Conservation (phyloP, 345 rosid species). For the Aquilaria malaccensis region DNA sequence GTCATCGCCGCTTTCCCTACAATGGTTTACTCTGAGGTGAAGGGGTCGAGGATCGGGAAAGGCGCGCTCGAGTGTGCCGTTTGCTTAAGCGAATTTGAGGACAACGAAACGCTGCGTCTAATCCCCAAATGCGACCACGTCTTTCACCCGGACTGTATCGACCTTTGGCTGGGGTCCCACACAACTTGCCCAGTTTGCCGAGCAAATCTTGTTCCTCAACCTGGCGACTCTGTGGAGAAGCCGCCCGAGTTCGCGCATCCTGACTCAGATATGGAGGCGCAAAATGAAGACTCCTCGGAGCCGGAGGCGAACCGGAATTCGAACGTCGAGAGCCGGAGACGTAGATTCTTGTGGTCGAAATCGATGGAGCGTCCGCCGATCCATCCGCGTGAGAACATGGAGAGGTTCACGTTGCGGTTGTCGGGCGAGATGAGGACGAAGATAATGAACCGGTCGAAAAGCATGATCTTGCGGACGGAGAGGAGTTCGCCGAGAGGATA, state of each 20-base stretch:
- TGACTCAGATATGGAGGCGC: conserved; percentile 34
- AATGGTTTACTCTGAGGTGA: conserved; percentile 60
- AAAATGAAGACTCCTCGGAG: conserved; percentile 13
- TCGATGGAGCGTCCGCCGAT: conserved; percentile 85
- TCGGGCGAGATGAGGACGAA: conserved; percentile 77
- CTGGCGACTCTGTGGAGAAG: too few relatives aligned
- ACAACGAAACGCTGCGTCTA: conserved; percentile 78
- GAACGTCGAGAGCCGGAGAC: conserved; percentile 32
- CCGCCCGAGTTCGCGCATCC: background rate
- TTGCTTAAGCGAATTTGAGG: conserved; percentile 71
- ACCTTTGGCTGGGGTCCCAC: conserved; percentile 63
- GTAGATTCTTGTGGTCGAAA: conserved; percentile 53
- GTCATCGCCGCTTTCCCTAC: conserved; percentile 63
- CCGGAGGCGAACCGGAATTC: conserved; percentile 6
- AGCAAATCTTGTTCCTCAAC: conserved; percentile 32
- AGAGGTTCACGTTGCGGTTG: conserved; percentile 69
- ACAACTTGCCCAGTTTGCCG: conserved; percentile 84
- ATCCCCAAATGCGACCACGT: conserved; percentile 78
- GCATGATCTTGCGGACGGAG: conserved; percentile 30
- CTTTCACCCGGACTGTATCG: conserved; percentile 78
- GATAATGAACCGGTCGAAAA: conserved; percentile 32
- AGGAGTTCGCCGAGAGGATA: conserved; percentile 45
- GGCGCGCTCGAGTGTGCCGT: conserved; percentile 85
- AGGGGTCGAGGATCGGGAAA: conserved; percentile 65
- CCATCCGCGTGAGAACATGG: conserved; percentile 71